Conservation (phyloP, 371 early-diverging fungal species). For the Mucor indicus region DNA sequence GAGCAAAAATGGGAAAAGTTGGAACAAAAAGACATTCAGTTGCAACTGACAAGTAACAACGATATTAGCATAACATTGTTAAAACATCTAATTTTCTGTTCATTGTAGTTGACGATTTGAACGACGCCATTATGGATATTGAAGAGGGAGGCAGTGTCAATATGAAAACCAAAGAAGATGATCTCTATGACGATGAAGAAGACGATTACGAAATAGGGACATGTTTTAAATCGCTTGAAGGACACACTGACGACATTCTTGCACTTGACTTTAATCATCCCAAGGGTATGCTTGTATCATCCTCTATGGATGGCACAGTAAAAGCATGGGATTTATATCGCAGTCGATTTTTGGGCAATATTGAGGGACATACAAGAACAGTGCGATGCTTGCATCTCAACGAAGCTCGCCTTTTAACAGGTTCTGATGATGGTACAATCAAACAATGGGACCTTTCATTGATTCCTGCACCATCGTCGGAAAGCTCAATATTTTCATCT, state of each 20-base stretch:
- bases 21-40: slow-evolving; percentile 50
- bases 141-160: slow-evolving; percentile 26
- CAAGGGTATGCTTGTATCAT: slow-evolving; percentile 66
- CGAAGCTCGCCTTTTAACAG: slow-evolving; percentile 66
- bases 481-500: slow-evolving; percentile 22
- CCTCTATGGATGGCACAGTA: slow-evolving; percentile 75
- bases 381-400: slow-evolving; percentile 72
- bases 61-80: background rate
- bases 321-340: slow-evolving; percentile 73
- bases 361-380: slow-evolving; percentile 60
- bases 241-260: slow-evolving; percentile 72
- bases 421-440: slow-evolving; percentile 77
- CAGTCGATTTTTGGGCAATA: slow-evolving; percentile 52
- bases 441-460: slow-evolving; percentile 81
- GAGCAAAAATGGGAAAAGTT: slow-evolving; percentile 54
- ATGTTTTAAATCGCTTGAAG: slow-evolving; percentile 58
- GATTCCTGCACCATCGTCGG: slow-evolving; percentile 30
- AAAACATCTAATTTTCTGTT: background rate
- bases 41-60: slow-evolving; percentile 20
- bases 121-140: slow-evolving; percentile 33
- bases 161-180: slow-evolving; percentile 3
- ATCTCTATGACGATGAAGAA: slow-evolving; percentile 12
- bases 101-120: slow-evolving; percentile 34
- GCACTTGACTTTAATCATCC: slow-evolving; percentile 69
- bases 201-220: slow-evolving; percentile 37